phyloP scores from a whole-genome alignment of 2,329 filamentous ascomycete species.

The Trichophyton verrucosum region DNA sequence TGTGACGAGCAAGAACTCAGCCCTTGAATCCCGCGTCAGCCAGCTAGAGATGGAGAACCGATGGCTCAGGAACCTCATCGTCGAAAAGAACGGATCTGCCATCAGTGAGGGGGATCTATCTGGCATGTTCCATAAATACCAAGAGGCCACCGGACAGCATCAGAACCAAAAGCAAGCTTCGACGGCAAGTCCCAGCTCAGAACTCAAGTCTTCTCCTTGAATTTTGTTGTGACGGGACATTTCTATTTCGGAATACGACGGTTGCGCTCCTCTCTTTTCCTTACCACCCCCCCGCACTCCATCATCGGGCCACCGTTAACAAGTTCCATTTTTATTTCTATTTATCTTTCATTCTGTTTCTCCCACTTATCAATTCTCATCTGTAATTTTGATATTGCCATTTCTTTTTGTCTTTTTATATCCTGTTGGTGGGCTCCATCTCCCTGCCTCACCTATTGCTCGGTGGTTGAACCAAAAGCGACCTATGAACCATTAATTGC shows the following conservation, averaged over 20 bases:
- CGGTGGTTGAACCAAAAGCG: background rate
- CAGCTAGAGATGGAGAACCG: conserved; percentile 75
- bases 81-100: conserved; percentile 58
- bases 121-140: conserved; percentile 30
- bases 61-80: conserved; percentile 67
- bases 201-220: background rate
- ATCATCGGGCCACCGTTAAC: background rate
- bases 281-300: background rate
- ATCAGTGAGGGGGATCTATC: conserved; percentile 31
- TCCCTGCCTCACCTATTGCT: background rate
- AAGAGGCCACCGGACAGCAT: conserved; percentile 16
- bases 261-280: no score
- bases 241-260: no score
- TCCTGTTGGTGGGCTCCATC: background rate
- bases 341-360: background rate
- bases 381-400: background rate
- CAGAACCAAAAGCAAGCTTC: background rate
- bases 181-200: background rate
- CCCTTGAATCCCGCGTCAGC: conserved; percentile 58
- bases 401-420: background rate
- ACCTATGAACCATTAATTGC: background rate
- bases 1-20: conserved; percentile 64
- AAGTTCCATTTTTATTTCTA: background rate
- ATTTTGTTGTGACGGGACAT: background rate
- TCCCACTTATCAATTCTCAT: background rate